Conservation (phyloP, 192 early-diverging fungal species). For the Umbelopsis vinacea region DNA sequence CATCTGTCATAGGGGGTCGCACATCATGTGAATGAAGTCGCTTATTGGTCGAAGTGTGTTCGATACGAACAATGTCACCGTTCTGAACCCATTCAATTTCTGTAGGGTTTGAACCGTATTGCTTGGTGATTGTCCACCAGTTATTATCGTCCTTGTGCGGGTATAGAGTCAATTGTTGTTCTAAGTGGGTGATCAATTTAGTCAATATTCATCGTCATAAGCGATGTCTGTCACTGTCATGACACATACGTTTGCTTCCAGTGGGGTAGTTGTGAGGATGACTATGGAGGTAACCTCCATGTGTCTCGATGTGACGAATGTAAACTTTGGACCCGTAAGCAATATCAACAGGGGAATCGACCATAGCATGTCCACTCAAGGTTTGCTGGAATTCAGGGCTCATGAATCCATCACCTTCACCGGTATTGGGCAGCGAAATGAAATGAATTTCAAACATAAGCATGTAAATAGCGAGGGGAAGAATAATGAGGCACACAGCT, state of each 20-base stretch:
- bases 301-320: conserved; percentile 74
- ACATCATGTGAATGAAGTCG: conserved; percentile 75
- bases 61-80: conserved; percentile 79
- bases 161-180: conserved; percentile 82
- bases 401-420: conserved; percentile 97
- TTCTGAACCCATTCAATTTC: conserved; percentile 67
- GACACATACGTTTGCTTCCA: conserved; percentile 73
- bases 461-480: conserved; percentile 86
- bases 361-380: conserved; percentile 71
- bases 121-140: conserved; percentile 71
- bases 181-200: too few species aligned
- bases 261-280: conserved; percentile 72
- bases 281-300: conserved; percentile 84
- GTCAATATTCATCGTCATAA: too few species aligned
- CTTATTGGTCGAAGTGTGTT: conserved; percentile 63
- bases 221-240: too few species aligned
- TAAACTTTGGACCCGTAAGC: conserved; percentile 72
- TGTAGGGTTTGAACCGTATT: conserved; percentile 31
- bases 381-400: conserved; percentile 90
- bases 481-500: conserved; percentile 79
- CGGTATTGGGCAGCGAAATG: conserved; percentile 73
- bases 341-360: conserved; percentile 65
- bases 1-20: conserved; percentile 69
- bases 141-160: conserved; percentile 92
- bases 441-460: conserved; percentile 95